These are phyloP conservation scores for Xylaria grammica DNA, from an alignment of 495 filamentous ascomycete species.

Conservation along the genomic window DNA sequence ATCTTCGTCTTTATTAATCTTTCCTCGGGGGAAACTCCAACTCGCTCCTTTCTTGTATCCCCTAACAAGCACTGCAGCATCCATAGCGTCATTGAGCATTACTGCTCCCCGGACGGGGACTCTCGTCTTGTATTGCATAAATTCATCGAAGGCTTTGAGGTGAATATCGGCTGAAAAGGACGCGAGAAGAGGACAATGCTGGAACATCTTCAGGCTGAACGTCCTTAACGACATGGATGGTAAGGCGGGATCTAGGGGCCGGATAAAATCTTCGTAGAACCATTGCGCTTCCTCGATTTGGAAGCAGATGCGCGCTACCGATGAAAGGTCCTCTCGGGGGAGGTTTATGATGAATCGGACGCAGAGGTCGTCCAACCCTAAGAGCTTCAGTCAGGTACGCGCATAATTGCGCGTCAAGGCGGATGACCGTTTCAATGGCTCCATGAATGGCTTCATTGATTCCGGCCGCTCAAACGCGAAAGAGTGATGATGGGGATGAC, in stretches of 20 bases:
- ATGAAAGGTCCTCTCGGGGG: conserved; percentile 84
- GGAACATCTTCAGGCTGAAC: conserved; percentile 88
- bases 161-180: conserved; percentile 78
- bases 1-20: conserved; percentile 95
- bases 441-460: not conserved
- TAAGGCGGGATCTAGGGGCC: conserved; percentile 81
- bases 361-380: conserved; percentile 94
- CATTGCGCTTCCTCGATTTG: conserved; percentile 99
- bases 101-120: conserved; percentile 95
- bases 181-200: conserved; percentile 87
- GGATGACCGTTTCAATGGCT: not conserved
- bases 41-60: conserved; percentile 96
- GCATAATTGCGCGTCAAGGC: not conserved
- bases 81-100: conserved; percentile 88
- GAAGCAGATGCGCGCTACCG: conserved; percentile 93
- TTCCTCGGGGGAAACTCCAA: conserved; percentile 96
- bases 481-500: conserved; percentile 37
- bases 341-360: conserved; percentile 96
- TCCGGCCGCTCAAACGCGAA: conserved; percentile 3
- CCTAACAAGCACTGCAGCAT: conserved; percentile 88
- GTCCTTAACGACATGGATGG: conserved; percentile 81
- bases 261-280: conserved; percentile 99
- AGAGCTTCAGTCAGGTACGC: conserved; percentile 33
- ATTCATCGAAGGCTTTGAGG: conserved; percentile 82
- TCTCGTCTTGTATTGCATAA: conserved; percentile 89